Conservation (phyloP, 306 rosid species). For the Ziziphus jujuba region DNA sequence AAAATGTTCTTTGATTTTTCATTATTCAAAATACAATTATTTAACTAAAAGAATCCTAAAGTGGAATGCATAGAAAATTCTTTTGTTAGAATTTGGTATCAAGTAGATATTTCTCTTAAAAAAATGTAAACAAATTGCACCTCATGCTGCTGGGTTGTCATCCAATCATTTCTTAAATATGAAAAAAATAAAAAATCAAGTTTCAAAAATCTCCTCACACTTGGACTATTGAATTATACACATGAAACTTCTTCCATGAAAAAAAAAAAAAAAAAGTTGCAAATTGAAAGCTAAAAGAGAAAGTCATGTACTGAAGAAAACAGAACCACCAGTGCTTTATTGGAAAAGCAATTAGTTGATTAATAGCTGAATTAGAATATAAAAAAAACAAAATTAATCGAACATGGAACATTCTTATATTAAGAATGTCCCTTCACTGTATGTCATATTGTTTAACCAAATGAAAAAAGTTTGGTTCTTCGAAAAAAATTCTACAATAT, state of each 20-base stretch:
- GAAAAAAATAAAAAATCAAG: background rate
- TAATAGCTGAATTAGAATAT: background rate
- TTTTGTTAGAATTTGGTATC: conserved; percentile 7
- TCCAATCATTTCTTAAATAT: conserved; percentile 34
- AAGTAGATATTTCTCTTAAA: conserved; percentile 1
- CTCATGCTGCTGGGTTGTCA: conserved; percentile 41
- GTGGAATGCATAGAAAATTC: background rate
- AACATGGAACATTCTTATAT: conserved; percentile 27
- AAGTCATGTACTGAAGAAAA: no score
- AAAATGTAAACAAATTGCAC: conserved; percentile 14
- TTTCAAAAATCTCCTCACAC: conserved; percentile 24
- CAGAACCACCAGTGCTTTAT: no score
- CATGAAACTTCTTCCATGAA: background rate
- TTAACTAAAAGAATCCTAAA: conserved; percentile 6
- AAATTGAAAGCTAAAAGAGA: background rate
- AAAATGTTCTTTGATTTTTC: background rate
- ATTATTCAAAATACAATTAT: background rate
- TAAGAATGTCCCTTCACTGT: conserved; percentile 13
- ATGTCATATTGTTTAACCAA: background rate
- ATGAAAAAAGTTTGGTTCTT: background rate
- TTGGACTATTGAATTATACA: background rate
- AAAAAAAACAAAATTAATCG: background rate
- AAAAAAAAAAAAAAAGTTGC: background rate
- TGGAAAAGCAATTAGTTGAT: no score
- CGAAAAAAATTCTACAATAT: conserved; percentile 17